These are phyloP conservation scores for Alternaria angustiovoidea DNA, from an alignment of 2,329 filamentous ascomycete species.

Conservation along the genomic window DNA sequence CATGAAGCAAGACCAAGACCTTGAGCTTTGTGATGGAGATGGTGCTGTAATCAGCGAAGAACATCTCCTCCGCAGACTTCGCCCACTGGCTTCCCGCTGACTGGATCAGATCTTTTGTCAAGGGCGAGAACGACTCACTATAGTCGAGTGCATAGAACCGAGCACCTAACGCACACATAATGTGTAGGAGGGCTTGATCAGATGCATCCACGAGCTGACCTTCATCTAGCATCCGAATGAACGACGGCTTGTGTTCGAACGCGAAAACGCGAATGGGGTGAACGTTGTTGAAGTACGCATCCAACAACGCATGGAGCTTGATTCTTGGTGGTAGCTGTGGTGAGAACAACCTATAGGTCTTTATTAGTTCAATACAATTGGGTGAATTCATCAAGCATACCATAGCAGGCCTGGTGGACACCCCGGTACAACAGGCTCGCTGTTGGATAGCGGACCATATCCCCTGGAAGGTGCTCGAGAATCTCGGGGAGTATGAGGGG, in stretches of 20 bases:
- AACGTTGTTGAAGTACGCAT: constrained; percentile 45
- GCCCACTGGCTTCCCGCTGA: constrained; percentile 46
- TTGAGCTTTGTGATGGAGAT: constrained; percentile 45
- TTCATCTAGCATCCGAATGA: constrained; percentile 46
- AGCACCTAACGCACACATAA: constrained; percentile 44
- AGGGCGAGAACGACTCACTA: constrained; percentile 35
- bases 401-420: constrained; percentile 36
- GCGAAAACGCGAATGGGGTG: constrained; percentile 40
- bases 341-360: constrained; percentile 30
- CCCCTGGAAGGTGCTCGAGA: constrained; percentile 17
- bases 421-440: constrained; percentile 19
- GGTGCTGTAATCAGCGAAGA: constrained; percentile 45
- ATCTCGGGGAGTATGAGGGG: constrained; percentile 26
- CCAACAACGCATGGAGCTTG: constrained; percentile 37
- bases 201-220: constrained; percentile 38
- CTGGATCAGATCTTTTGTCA: constrained; percentile 42
- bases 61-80: constrained; percentile 43
- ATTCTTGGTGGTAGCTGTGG: constrained; percentile 33
- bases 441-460: constrained; percentile 7
- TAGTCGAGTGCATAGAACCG: constrained; percentile 44
- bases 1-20: constrained; percentile 41
- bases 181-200: constrained; percentile 41
- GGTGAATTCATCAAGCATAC: constrained; percentile 14
- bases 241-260: constrained; percentile 44
- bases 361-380: not conserved